Evolutionary conservation across 2,329 filamentous ascomycete genomes (phyloP).

Genomic region (Arachnomyces sp.): DNA sequence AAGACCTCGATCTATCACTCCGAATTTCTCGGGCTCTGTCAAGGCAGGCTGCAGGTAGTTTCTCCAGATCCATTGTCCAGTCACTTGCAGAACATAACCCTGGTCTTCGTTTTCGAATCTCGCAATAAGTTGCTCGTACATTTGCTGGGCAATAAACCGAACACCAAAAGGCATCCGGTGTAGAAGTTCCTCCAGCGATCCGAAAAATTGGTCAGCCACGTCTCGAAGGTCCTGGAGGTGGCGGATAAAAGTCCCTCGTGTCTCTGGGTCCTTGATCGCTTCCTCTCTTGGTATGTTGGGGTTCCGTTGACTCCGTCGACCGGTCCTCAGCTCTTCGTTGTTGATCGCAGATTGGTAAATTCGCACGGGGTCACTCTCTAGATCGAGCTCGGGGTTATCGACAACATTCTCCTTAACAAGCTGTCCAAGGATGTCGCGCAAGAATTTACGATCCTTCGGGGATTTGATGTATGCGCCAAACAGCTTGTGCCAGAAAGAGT

Average conservation of each 20-base stretch:
- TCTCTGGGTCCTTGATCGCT: conserved; percentile 93
- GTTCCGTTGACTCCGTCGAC: conserved; percentile 68
- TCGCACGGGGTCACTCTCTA: conserved; percentile 95
- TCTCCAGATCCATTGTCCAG: conserved; percentile 88
- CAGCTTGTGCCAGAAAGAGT: conserved; percentile 87
- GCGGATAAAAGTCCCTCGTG: conserved; percentile 83
- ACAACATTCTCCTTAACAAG: conserved; percentile 87
- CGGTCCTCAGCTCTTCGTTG: conserved; percentile 91
- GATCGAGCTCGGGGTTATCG: conserved; percentile 79
- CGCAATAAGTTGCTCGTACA: conserved; percentile 66
- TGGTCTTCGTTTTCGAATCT: conserved; percentile 75
- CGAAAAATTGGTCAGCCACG: conserved; percentile 85
- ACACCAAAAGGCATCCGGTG: conserved; percentile 89
- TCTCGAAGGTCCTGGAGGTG: conserved; percentile 89
- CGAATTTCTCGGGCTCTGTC: conserved; percentile 82
- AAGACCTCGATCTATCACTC: conserved; percentile 80
- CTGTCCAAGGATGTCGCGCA: conserved; percentile 75
- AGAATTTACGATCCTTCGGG: conserved; percentile 82
- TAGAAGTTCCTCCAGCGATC: conserved; percentile 70
- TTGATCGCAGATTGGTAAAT: conserved; percentile 95
- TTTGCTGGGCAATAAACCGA: conserved; percentile 77
- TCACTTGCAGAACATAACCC: conserved; percentile 69
- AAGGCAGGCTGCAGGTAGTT: conserved; percentile 87
- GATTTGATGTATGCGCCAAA: conserved; percentile 82
- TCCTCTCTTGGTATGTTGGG: conserved; percentile 82